These are phyloP conservation scores for Aquilaria agallochum DNA, from an alignment of 441 rosid genomes.

Conservation along the genomic window DNA sequence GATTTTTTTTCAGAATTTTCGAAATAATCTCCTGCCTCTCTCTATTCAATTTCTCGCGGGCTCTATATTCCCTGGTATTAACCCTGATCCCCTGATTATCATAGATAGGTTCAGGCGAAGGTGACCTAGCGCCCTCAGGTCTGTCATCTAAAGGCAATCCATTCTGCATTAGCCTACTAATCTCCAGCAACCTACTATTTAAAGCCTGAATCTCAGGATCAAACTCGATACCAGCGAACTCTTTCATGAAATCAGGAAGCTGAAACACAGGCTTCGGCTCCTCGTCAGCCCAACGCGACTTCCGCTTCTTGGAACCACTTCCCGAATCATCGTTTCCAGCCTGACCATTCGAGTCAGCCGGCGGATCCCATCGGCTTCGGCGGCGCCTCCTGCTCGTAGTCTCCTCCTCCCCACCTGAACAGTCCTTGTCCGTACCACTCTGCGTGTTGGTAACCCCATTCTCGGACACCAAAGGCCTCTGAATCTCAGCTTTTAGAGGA, in stretches of 20 bases:
- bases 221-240: slow-evolving; percentile 81
- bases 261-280: slow-evolving; percentile 83
- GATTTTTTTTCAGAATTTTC: slow-evolving; percentile 84
- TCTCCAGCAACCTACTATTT: slow-evolving; percentile 80
- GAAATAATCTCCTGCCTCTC: slow-evolving; percentile 92
- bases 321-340: slow-evolving; percentile 36
- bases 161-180: slow-evolving; percentile 75
- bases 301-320: slow-evolving; percentile 63
- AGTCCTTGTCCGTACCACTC: slow-evolving; percentile 68
- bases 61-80: slow-evolving; percentile 83
- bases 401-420: slow-evolving; percentile 91
- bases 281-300: slow-evolving; percentile 91
- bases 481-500: slow-evolving; percentile 19
- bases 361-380: slow-evolving; percentile 91
- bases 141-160: slow-evolving; percentile 82
- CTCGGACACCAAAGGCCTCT: slow-evolving; percentile 45
- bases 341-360: slow-evolving; percentile 32
- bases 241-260: slow-evolving; percentile 94
- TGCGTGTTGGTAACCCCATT: slow-evolving; percentile 56
- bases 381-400: slow-evolving; percentile 66
- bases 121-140: slow-evolving; percentile 91
- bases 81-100: slow-evolving; percentile 92
- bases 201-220: slow-evolving; percentile 87
- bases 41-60: slow-evolving; percentile 74
- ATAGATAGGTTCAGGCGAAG: slow-evolving; percentile 93